phyloP scores from a whole-genome alignment of 2,329 filamentous ascomycete species.

The Apiospora phragmitis region DNA sequence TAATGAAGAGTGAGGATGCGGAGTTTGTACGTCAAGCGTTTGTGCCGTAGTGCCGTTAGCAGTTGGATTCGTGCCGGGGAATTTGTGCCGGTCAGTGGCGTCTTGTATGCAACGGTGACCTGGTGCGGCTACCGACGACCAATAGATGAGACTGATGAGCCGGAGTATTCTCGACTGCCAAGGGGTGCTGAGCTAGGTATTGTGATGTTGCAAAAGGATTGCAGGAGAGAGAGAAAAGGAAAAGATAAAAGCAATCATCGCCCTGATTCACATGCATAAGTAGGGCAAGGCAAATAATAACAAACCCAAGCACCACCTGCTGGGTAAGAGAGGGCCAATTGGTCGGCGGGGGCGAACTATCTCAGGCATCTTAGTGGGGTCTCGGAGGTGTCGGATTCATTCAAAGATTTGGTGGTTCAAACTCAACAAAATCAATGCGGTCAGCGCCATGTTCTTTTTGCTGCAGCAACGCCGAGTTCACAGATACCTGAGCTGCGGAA shows the following conservation, averaged over 20 bases:
- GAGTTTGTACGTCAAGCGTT: background rate
- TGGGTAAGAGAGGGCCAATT: background rate
- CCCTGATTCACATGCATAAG: slow-evolving; percentile 6
- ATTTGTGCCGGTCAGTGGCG: background rate
- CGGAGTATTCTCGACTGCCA: background rate
- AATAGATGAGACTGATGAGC: background rate
- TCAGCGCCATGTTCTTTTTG: background rate
- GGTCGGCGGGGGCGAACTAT: slow-evolving; percentile 3
- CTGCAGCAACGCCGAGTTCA: background rate
- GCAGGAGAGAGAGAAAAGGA: background rate
- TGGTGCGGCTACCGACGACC: background rate
- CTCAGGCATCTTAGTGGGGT: background rate
- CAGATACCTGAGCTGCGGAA: background rate
- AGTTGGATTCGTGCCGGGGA: background rate
- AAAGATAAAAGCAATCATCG: background rate
- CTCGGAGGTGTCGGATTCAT: slow-evolving; percentile 1
- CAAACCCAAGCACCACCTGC: slow-evolving; percentile 3
- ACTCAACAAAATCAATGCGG: slow-evolving; percentile 3
- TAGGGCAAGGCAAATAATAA: background rate
- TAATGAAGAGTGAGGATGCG: background rate
- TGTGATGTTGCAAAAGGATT: background rate
- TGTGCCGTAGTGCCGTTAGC: slow-evolving; percentile 1
- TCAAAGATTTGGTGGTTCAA: background rate
- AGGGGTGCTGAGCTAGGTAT: background rate
- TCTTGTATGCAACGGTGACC: background rate